Evolutionary conservation across 2,329 filamentous ascomycete species (phyloP), one percentile per base, ranked within the genome.

Genomic region (Ceratocystis huliohia): DNA sequence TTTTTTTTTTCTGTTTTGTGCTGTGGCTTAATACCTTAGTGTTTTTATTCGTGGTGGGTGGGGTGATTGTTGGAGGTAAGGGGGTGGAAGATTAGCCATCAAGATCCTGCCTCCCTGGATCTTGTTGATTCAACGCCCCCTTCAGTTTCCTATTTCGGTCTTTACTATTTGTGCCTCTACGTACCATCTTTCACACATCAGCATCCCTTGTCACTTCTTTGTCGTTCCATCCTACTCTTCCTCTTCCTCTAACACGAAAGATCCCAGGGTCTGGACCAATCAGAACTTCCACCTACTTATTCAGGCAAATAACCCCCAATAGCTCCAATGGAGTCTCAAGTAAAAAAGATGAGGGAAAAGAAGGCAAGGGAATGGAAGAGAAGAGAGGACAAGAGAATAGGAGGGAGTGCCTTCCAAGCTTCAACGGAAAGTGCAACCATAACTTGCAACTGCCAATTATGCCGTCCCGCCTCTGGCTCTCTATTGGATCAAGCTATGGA

Each of bases 221-320:
- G 53, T 57, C 22, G 53, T 57, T 57, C 53, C 53, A 57, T 57
- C 22, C 53, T 57, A 17, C 53, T 30, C 8, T 57, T 57, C 53
- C 5, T 57, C 53, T 57, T 57, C 53, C 53, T 57, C 53, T 57
- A 57, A 57, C 53, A 57, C 8, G 53, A 57, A 57, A 28, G 25
- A 30, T 30, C 25, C 25, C 25, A n/a, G 22, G 7, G 53, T n/a
- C 15, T 28, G 1, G 8, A 17, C 53, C 53, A 57, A 57, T 57
- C 22, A 57, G 22, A 57, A 17, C 22, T 57, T n/a, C 30, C 3
- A 57, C 8, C 22, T 30, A 28, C 25, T 33, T 33, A 57, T 57
- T 33, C 25, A 57, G 53, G 53, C 53, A 57, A 57, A 57, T 28
- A 5, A 57, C 53, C 5, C 53, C 53, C 8, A 28, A 57, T 57